A percentile compares a stretch with the other conserved stretches of the same genome.
Conservation (phyloP, 2,329 filamentous ascomycete genomes). For the Fusarium nematophilum region DNA sequence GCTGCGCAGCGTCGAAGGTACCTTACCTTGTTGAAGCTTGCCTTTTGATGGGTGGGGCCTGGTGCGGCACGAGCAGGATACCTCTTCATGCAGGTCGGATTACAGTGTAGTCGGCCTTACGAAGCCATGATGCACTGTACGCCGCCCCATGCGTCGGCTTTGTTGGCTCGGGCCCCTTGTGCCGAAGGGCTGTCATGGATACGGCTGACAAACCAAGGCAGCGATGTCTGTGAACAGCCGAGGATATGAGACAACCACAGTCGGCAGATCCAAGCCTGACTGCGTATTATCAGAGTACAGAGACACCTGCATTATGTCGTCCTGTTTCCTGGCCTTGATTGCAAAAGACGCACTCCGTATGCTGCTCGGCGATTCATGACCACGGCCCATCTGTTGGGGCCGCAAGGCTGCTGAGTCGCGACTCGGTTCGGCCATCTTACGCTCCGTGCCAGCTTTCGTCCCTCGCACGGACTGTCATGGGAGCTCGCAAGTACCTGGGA, state of each 20-base stretch:
- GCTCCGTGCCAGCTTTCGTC: slow-evolving; percentile 11
- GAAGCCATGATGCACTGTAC: slow-evolving; percentile 37
- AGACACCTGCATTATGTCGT: too few relatives aligned
- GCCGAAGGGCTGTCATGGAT: slow-evolving; percentile 26
- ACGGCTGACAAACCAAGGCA: slow-evolving; percentile 31
- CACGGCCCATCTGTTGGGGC: slow-evolving; percentile 17
- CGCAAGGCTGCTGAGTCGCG: slow-evolving; percentile 25
- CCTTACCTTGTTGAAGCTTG: slow-evolving; percentile 35
- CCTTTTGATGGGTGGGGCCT: slow-evolving; percentile 23
- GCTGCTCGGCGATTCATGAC: slow-evolving; percentile 11
- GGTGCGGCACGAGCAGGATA: slow-evolving; percentile 27
- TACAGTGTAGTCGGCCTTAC: slow-evolving; percentile 24
- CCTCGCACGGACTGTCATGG: slow-evolving; percentile 40
- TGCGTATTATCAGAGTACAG: too few relatives aligned
- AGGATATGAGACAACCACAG: slow-evolving; percentile 32
- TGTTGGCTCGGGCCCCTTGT: slow-evolving; percentile 23
- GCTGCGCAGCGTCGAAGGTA: slow-evolving; percentile 34
- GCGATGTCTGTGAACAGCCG: slow-evolving; percentile 19
- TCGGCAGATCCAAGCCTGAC: too few relatives aligned
- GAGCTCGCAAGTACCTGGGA: slow-evolving; percentile 39
- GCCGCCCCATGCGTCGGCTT: neutral
- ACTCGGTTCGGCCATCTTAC: slow-evolving; percentile 27
- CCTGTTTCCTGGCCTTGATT: neutral
- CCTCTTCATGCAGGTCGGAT: slow-evolving; percentile 10
- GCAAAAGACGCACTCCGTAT: neutral